Evolutionary conservation across 2,329 filamentous ascomycete genomes (phyloP), one percentile per base, ranked within the genome.

Genomic region (Fusarium xylarioides): DNA sequence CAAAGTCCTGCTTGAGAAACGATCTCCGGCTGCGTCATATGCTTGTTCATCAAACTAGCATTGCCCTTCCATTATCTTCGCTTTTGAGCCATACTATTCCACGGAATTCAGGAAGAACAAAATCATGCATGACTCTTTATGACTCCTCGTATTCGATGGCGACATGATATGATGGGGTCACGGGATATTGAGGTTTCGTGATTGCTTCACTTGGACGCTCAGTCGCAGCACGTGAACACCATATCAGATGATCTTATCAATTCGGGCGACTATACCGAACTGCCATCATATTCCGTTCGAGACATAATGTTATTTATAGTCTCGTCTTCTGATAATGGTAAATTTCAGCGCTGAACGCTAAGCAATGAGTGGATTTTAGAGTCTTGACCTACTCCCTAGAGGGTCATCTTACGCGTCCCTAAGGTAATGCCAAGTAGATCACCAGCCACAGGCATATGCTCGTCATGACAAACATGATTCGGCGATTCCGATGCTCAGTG

Each of bases 361-460:
- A 30, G 43, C 21, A 49, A 23, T 28, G 26, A 32, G 34, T 26
- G 61, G 52, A 28, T 34, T 40, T 23, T n/a, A 18, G 16, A 47
- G 43, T 37, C 64, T 68, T 63, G n/a, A 32, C 32, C 28, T 28
- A 28, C 26, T 28, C 26, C 26, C 26, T 49, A 19, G 30, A 65
- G 26, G 43, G 35, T 34, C 53, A 42, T 47, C 8, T 42, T 35
- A 43, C 70, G 70, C 56, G 70, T 72, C 66, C 26, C 34, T 10
- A 28, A 53, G 28, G 65, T 40, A 43, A 66, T 61, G 70, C 70
- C 65, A 73, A 72, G 65, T 42, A 38, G 46, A 64, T 40, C 63
- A 73, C 47, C 35, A 70, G 69, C 70, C 69, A 72, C 69, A 70
- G 12, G 9, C 63, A 46, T 50, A 38, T 44, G 38, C 44, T 52